Evolutionary conservation across 73 alveolate genomes (phyloP).

Genomic region (Paramecium caudatum): DNA sequence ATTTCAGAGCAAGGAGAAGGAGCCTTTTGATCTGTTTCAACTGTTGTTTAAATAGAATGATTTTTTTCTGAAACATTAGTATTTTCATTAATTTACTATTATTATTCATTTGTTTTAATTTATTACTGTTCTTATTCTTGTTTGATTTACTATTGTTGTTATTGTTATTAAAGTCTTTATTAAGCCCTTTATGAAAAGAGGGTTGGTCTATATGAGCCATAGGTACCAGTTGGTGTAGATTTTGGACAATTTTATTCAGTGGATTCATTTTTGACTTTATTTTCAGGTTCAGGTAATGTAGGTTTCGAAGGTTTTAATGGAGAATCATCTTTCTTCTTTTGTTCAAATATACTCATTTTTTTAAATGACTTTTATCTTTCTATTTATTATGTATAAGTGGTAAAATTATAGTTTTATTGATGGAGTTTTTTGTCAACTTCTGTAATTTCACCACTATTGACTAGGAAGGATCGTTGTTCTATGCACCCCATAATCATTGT

Average conservation of each 20-base stretch:
- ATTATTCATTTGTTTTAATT: too few relatives aligned
- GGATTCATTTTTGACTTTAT: background rate
- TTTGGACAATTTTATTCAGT: background rate
- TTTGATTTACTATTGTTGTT: too few relatives aligned
- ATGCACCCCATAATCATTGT: constrained; percentile 3
- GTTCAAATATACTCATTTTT: constrained; percentile 46
- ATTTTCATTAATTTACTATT: too few relatives aligned
- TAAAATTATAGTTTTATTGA: constrained; percentile 17
- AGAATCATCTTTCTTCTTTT: constrained; percentile 3
- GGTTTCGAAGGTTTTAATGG: background rate
- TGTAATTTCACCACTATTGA: constrained; percentile 49
- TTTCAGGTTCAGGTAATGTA: background rate
- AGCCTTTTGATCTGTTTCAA: too few relatives aligned
- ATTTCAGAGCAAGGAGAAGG: too few relatives aligned
- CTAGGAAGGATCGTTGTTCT: constrained; percentile 36
- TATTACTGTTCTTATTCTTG: too few relatives aligned
- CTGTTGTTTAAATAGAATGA: too few relatives aligned
- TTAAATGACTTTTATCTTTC: constrained; percentile 56
- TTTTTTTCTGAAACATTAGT: too few relatives aligned
- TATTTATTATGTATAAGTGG: background rate
- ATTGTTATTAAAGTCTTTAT: too few relatives aligned
- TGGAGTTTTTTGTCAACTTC: constrained; percentile 54
- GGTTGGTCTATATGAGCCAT: background rate
- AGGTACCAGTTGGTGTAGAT: background rate
- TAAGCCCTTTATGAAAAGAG: background rate